Base-by-base conservation (phyloP, 495 filamentous ascomycete genomes). In the Aspergillus sclerotioniger region DNA sequence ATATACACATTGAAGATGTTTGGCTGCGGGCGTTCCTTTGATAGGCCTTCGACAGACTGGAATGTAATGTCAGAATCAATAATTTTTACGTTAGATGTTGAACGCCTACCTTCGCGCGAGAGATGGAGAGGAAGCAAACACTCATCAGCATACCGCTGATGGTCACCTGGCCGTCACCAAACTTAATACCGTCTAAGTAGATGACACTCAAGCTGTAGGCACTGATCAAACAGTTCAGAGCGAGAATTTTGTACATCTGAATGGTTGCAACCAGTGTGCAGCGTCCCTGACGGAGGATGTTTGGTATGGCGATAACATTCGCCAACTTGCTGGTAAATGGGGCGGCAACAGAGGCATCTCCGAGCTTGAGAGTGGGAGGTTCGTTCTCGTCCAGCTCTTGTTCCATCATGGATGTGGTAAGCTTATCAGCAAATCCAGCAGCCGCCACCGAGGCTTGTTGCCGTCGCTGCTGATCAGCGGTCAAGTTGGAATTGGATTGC, bases 91-190 rank as follows among this genome's bases (percentile, higher is more conserved):
- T 28, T 46, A 20, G 57, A 20, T 17, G 21, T 33, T 17, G 33
- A 35, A n/a, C 25, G 66, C 73, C 62, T 75, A 87, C 86, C 83
- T 88, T 93, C 39, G 94, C 94, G 45, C 94, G 86, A 19, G 94
- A 98, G 64, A 99, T 93, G 25, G 90, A 96, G 67, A 99, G 77
- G 80, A 98, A 99, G 80, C 94, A 99, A 51, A 99, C 94, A 70
- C 92, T 97, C 95, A 99, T 96, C 73, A 99, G 84, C 91, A 99
- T 98, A 62, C 94, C 94, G 62, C 91, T 96, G 70, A 99, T 98
- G 25, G 94, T 99, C 45, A 96, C 92, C 71, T 99, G 94, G 31
- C 93, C 92, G 73, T 99, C 94, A 47, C 94, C 92, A 65, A 99
- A 99, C 76, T 99, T 99, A 80, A 99, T 99, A 54, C 94, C 94